A percentile compares a stretch with the other conserved stretches of the same genome.
Evolutionary conservation across 2,329 filamentous ascomycete species (phyloP).

Genomic region (Neopestalotiopsis clavispora): DNA sequence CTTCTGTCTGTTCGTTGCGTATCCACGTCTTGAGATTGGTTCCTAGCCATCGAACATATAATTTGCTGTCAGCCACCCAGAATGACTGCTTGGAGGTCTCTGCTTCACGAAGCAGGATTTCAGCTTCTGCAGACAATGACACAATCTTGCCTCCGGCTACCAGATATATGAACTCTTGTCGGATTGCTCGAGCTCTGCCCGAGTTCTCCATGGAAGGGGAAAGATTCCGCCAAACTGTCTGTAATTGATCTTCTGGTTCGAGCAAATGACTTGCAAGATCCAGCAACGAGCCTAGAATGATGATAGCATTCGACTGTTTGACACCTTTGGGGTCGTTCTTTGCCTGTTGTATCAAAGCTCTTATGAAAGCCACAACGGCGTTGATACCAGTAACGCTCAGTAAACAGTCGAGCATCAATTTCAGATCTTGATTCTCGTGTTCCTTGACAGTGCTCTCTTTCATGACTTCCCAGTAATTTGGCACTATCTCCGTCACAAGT

Average conservation of each 20-base stretch:
- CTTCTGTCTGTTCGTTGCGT: constrained; percentile 34
- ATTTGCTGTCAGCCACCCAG: constrained; percentile 70
- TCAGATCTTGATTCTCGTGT: constrained; percentile 41
- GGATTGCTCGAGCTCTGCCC: constrained; percentile 38
- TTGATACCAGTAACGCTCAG: constrained; percentile 78
- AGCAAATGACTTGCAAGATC: constrained; percentile 51
- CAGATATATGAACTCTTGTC: constrained; percentile 50
- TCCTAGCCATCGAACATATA: constrained; percentile 76
- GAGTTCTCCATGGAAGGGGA: constrained; percentile 22
- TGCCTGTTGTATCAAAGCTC: constrained; percentile 60
- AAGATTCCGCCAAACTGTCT: constrained; percentile 28
- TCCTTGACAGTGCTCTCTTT: constrained; percentile 44
- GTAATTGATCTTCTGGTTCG: constrained; percentile 31
- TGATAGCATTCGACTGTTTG: constrained; percentile 45
- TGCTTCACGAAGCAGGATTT: constrained; percentile 48
- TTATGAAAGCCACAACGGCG: constrained; percentile 73
- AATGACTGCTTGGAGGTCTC: constrained; percentile 32
- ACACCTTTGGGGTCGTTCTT: constrained; percentile 42
- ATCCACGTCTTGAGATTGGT: constrained; percentile 60
- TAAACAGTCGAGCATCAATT: constrained; percentile 67
- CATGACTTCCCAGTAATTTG: constrained; percentile 80
- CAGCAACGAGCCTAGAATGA: constrained; percentile 50
- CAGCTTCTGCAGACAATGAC: constrained; percentile 60
- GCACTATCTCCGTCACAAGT: constrained; percentile 75
- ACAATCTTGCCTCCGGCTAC: constrained; percentile 55